Evolutionary conservation across 768 basidiomycete genomes (phyloP).

Genomic region (Leccinum aurantiacum): DNA sequence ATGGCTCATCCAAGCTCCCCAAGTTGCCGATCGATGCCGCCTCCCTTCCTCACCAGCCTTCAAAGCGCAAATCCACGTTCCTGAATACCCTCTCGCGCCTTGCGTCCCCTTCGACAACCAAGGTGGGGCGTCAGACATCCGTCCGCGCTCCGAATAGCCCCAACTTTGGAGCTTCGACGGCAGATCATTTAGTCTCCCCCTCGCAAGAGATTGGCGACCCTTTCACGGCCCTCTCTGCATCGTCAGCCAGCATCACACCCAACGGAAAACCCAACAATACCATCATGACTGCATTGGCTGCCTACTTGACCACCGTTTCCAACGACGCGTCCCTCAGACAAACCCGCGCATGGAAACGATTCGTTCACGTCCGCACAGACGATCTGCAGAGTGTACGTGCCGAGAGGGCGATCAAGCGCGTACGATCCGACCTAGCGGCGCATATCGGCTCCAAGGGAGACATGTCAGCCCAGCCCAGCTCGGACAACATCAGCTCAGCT

Average conservation of each 20-base stretch:
- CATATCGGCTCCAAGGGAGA: slow-evolving; percentile 49
- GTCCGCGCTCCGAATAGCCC: slow-evolving; percentile 34
- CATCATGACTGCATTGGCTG: slow-evolving; percentile 66
- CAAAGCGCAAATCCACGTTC: slow-evolving; percentile 81
- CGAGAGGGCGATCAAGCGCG: slow-evolving; percentile 85
- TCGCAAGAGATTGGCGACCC: slow-evolving; percentile 61
- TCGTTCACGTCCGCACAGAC: slow-evolving; percentile 82
- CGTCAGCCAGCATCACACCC: slow-evolving; percentile 24
- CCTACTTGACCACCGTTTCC: slow-evolving; percentile 78
- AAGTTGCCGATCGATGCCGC: slow-evolving; percentile 59
- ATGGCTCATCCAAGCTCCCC: slow-evolving; percentile 58
- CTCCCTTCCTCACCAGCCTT: slow-evolving; percentile 47
- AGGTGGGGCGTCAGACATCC: slow-evolving; percentile 44
- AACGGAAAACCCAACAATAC: slow-evolving; percentile 39
- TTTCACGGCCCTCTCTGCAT: slow-evolving; percentile 46
- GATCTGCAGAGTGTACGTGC: slow-evolving; percentile 86
- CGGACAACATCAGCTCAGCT: slow-evolving; percentile 28
- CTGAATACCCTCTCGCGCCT: slow-evolving; percentile 83
- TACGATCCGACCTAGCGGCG: slow-evolving; percentile 79
- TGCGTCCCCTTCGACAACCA: slow-evolving; percentile 66
- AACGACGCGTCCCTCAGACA: slow-evolving; percentile 64
- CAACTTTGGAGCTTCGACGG: slow-evolving; percentile 35
- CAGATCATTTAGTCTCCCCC: slow-evolving; percentile 45
- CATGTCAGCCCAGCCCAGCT: slow-evolving; percentile 22
- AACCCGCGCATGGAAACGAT: slow-evolving; percentile 77